Base-by-base conservation (phyloP, 192 early-diverging fungal genomes). In the Podila minutissima region DNA sequence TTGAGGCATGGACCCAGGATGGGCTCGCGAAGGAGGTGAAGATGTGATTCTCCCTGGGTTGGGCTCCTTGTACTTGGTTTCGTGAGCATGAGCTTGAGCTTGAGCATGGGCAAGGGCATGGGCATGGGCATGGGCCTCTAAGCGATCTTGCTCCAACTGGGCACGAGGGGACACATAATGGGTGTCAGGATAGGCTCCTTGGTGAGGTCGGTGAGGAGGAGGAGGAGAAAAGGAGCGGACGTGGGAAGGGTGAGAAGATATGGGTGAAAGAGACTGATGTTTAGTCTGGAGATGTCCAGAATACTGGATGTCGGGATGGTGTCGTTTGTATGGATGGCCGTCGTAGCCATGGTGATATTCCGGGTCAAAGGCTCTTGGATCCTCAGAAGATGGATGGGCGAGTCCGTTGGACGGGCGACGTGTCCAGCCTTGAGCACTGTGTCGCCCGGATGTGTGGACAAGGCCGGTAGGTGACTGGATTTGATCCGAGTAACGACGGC, bases 181-280 rank as follows among this genome's bases (percentile, higher is more conserved):
- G 4, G 41, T 8, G 11, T 46, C 41, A 46, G 41, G 41, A 46
- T 46, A 17, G 15, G 35, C 35, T 37, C 41, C 41, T 46, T 55
- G 53, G 53, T 55, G 53, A 55, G 53, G 53, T 24, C n/a, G 53
- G 22, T 1, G 53, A 55, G 22, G 53, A 19, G 53, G 51, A 24
- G 22, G 53, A 19, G 53, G 24, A 24, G 24, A 22, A 19, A 17
- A 55, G 13, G 20, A 55, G 53, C n/a, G 9, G 24, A 26, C 9
- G 53, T 26, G 53, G 6, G 53, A 24, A 17, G 53, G 53, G 53
- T 55, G 53, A 2, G 53, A 55, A 2, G 53, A 55, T 12, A 24
- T 26, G n/a, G 53, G 53, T 26, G 53, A 55, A 55, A 55, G 53
- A 55, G 53, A 55, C n/a, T 55, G 53, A 17, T 55, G 53, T 17